Percentiles rank a stretch among this genome's conserved stretches.
phyloP scores from a whole-genome alignment of 129 eudicot species.

The Erigeron canadensis region DNA sequence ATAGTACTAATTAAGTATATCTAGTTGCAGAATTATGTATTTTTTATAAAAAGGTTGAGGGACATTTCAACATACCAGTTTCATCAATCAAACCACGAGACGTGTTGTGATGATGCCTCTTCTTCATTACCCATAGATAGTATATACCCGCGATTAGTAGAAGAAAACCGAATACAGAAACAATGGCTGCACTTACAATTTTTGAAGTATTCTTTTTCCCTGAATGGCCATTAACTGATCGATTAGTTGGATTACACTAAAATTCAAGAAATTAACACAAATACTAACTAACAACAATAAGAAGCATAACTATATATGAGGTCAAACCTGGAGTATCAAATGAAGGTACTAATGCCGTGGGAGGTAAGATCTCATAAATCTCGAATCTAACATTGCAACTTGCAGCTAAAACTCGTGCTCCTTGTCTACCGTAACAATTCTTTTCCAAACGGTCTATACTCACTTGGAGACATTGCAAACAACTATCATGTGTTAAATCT shows the following conservation, averaged over 20 bases:
- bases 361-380: background rate
- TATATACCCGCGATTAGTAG: background rate
- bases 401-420: constrained; percentile 27
- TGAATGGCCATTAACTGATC: background rate
- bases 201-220: background rate
- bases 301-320: background rate
- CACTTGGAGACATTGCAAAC: constrained; percentile 7
- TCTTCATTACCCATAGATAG: background rate
- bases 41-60: too few relatives aligned
- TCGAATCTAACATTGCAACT: constrained; percentile 32
- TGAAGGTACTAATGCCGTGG: background rate
- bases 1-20: too few relatives aligned
- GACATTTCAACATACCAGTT: constrained; percentile 21
- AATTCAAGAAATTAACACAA: too few relatives aligned
- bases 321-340: constrained; percentile 2
- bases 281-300: too few relatives aligned
- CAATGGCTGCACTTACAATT: constrained; percentile 13
- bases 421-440: background rate
- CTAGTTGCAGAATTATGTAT: too few relatives aligned
- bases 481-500: constrained; percentile 12
- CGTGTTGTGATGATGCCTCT: background rate
- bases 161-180: constrained; percentile 1
- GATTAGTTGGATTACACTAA: too few relatives aligned
- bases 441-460: constrained; percentile 10
- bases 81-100: background rate